These are phyloP conservation scores for Rhodotorula glutinis DNA, from an alignment of 1,284 basidiomycete species.

Conservation along the genomic window DNA sequence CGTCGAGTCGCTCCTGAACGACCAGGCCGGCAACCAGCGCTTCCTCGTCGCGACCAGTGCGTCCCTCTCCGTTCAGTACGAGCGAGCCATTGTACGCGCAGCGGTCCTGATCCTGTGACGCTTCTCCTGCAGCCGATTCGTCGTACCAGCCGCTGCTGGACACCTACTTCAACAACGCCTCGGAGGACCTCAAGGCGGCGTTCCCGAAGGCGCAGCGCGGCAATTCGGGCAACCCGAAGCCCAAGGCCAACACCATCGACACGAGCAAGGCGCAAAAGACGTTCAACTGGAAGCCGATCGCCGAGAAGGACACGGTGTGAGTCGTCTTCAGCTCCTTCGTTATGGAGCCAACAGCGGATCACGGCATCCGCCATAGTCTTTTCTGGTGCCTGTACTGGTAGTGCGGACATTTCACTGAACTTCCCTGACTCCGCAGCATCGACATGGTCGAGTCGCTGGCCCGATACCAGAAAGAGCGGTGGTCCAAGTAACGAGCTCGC, in stretches of 20 bases:
- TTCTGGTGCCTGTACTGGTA: too few species aligned
- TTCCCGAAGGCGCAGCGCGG: conserved; percentile 37
- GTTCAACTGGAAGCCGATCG: conserved; percentile 32
- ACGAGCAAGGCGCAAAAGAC: conserved; percentile 21
- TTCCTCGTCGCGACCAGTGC: conserved; percentile 43
- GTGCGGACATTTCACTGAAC: too few species aligned
- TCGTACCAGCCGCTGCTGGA: conserved; percentile 39
- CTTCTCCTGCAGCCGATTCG: conserved; percentile 21
- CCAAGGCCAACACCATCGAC: conserved; percentile 36
- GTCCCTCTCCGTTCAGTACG: too few species aligned
- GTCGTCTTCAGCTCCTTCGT: neutral
- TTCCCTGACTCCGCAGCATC: neutral
- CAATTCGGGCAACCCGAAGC: conserved; percentile 11
- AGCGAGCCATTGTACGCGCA: too few species aligned
- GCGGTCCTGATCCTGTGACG: too few species aligned
- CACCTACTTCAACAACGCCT: conserved; percentile 15
- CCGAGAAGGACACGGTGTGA: conserved; percentile 30
- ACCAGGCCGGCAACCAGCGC: conserved; percentile 46
- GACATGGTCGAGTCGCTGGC: conserved; percentile 36
- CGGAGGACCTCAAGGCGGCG: conserved; percentile 6
- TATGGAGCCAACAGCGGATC: too few species aligned
- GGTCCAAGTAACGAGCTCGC: neutral
- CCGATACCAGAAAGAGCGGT: conserved; percentile 35
- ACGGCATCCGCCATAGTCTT: too few species aligned
- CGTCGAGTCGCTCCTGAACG: conserved; percentile 44